Base-by-base conservation (phyloP, 768 basidiomycete species). In the Agrocybe praecox region DNA sequence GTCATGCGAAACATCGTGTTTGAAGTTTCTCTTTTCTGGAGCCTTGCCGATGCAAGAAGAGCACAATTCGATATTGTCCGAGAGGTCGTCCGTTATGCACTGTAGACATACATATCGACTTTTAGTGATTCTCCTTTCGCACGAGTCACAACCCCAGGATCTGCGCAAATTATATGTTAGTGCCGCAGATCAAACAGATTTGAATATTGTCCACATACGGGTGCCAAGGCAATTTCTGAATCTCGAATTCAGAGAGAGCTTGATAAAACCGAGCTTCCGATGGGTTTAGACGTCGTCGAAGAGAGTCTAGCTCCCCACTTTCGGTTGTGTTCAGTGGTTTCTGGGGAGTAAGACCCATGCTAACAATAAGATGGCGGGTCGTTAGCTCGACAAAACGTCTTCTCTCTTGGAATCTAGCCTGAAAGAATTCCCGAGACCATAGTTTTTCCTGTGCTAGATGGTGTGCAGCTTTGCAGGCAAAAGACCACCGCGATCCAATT, bases 201-300 rank as follows among this genome's bases (percentile, higher is more conserved):
- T 2, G 2, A 44, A 24, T 17, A 21, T 29, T 21, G 14, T 17
- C 17, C 52, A 55, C 74, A 34, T 61, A 74, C 74, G 71, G 70
- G 58, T 73, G 72, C 65, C 68, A 73, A n/a, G 72, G 70, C 11
- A 72, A 61, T 51, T 73, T 71, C 29, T 69, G 67, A 21, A 70
- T 70, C 55, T 72, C 66, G 46, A 72, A 72, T n/a, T 69, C 62
- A 24, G 68, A 68, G 10, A 74, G 52, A 0, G 72, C 69, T 42
- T 70, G 68, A 54, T 72, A 75, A 48, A 75, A 71, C 11, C 74
- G 62, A 29, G 74, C 71, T 47, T 74, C 67, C 15, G 69, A 68
- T 19, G 72, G 74, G 49, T 72, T 67, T 33, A 75, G 56, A 23
- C 69, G 62, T 32, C 65, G 63, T 47, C 71, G 57, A 22, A 74